Percentiles rank a stretch among this genome's conserved stretches.
phyloP scores from a whole-genome alignment of 2,329 filamentous ascomycete species.

The Passalora sequoiae region DNA sequence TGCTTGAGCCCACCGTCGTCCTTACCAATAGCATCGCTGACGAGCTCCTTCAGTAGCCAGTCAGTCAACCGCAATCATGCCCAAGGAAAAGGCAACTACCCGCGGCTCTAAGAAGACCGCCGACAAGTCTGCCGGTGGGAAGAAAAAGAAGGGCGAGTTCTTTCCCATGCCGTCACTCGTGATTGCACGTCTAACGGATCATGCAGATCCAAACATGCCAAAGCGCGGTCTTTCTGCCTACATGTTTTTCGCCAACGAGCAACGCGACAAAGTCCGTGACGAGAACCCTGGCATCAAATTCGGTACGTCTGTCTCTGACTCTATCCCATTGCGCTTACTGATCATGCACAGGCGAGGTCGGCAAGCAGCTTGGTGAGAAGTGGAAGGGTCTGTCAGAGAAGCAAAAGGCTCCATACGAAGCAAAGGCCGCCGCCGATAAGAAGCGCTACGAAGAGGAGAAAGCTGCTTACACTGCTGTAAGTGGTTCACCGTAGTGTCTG shows the following conservation, averaged over 20 bases:
- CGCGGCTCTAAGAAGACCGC: slow-evolving; percentile 52
- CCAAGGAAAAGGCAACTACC: slow-evolving; percentile 61
- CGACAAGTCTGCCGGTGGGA: slow-evolving; percentile 46
- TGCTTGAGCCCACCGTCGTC: no score
- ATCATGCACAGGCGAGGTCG: slow-evolving; percentile 68
- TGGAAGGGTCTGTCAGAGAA: slow-evolving; percentile 96
- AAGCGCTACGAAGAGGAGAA: slow-evolving; percentile 99
- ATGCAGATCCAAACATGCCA: slow-evolving; percentile 85
- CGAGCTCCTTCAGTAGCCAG: not conserved
- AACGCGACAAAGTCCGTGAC: slow-evolving; percentile 95
- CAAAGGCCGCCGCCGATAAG: slow-evolving; percentile 95
- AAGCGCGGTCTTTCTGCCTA: slow-evolving; percentile 99
- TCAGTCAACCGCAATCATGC: slow-evolving; percentile 49
- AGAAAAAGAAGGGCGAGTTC: slow-evolving; percentile 67
- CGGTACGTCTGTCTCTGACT: slow-evolving; percentile 51
- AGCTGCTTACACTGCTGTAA: slow-evolving; percentile 75
- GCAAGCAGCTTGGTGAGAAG: slow-evolving; percentile 95
- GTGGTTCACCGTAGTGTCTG: no score
- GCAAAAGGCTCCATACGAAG: slow-evolving; percentile 89
- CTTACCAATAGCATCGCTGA: slow-evolving; percentile 1
- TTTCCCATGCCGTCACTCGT: slow-evolving; percentile 5
- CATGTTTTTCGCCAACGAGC: slow-evolving; percentile 99
- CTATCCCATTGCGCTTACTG: not conserved
- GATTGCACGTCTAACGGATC: slow-evolving; percentile 15
- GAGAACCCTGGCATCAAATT: slow-evolving; percentile 98